A percentile compares a stretch with the other conserved stretches of the same genome.
Evolutionary conservation across 306 rosid genomes (phyloP).

Genomic region (Dalbergia cochinchinensis): DNA sequence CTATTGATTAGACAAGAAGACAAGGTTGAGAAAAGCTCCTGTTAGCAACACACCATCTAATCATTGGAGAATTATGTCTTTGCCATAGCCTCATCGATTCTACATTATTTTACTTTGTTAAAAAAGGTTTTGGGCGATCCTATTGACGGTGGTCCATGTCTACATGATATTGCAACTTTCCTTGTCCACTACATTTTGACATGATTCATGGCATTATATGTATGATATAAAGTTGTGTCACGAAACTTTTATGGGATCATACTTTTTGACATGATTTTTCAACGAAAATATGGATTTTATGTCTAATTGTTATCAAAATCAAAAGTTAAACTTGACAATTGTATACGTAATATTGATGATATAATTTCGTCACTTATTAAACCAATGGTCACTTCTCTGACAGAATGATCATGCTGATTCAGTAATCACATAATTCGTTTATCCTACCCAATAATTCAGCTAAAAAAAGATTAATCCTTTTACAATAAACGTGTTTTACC

Average conservation of each 20-base stretch:
- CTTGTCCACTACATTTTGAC: conserved; percentile 41
- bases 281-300: neutral
- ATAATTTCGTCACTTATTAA: conserved; percentile 43
- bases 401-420: conserved; percentile 4
- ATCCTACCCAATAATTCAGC: neutral
- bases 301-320: neutral
- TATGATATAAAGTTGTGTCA: conserved; percentile 41
- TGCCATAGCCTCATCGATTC: conserved; percentile 41
- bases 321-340: neutral
- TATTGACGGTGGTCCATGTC: conserved; percentile 53
- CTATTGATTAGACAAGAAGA: conserved; percentile 51
- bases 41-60: conserved; percentile 49
- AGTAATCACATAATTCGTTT: conserved; percentile 14
- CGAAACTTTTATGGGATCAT: conserved; percentile 1
- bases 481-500: neutral
- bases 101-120: conserved; percentile 48
- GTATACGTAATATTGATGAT: conserved; percentile 45
- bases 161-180: conserved; percentile 45
- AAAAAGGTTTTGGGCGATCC: conserved; percentile 54
- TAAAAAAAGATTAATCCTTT: neutral
- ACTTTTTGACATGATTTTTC: conserved; percentile 38
- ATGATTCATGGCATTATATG: conserved; percentile 16
- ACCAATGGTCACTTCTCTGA: conserved; percentile 8
- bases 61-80: conserved; percentile 53
- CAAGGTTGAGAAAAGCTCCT: conserved; percentile 48